Evolutionary conservation across 78 protist genomes (phyloP).

Genomic region (Blattamonas nauphoetae): DNA sequence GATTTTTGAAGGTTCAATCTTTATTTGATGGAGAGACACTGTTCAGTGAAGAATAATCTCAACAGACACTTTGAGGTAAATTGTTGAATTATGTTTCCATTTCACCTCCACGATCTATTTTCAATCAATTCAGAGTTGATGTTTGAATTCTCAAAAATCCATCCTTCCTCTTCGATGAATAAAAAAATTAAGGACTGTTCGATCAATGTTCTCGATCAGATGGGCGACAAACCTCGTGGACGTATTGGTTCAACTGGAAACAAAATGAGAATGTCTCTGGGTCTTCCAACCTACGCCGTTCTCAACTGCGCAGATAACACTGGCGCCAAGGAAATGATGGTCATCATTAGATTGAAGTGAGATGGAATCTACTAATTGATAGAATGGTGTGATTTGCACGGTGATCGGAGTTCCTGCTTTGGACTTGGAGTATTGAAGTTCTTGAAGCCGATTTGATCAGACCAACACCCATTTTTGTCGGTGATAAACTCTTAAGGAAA

Average conservation of each 20-base stretch:
- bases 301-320: slow-evolving; percentile 99
- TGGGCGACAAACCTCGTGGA: neutral
- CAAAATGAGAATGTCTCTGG: slow-evolving; percentile 74
- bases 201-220: too few relatives aligned
- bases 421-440: too few relatives aligned
- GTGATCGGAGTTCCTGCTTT: too few relatives aligned
- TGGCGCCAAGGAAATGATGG: slow-evolving; percentile 97
- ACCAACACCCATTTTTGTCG: too few relatives aligned
- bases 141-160: slow-evolving; percentile 60
- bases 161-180: slow-evolving; percentile 79
- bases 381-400: too few relatives aligned
- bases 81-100: slow-evolving; percentile 62
- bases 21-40: slow-evolving; percentile 91
- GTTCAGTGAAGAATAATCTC: slow-evolving; percentile 90
- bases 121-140: slow-evolving; percentile 50
- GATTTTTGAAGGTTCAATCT: slow-evolving; percentile 84
- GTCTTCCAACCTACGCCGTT: slow-evolving; percentile 84
- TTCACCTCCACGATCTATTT: slow-evolving; percentile 33
- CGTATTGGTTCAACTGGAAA: neutral
- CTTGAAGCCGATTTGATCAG: too few relatives aligned
- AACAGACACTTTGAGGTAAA: slow-evolving; percentile 83
- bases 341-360: too few relatives aligned
- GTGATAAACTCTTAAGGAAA: too few relatives aligned
- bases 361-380: too few relatives aligned
- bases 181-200: slow-evolving; percentile 84